Conservation (phyloP, 192 early-diverging fungal genomes). For the Backusella psychrophila region DNA sequence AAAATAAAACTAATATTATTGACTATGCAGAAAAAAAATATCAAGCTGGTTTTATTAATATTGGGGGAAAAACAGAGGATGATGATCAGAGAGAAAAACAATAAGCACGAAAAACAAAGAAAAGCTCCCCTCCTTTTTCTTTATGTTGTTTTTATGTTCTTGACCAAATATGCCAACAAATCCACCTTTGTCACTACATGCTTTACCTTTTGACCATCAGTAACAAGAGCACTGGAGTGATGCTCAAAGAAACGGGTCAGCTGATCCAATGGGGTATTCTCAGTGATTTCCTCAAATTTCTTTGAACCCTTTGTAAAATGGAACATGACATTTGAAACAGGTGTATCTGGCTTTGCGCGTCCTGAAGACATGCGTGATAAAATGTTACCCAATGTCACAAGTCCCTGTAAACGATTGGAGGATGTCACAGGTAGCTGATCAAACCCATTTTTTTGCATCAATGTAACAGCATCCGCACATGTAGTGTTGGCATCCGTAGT, state of each 20-base stretch:
- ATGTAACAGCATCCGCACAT: conserved; percentile 73
- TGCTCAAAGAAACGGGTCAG: conserved; percentile 91
- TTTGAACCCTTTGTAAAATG: conserved; percentile 56
- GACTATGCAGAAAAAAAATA: too few species aligned
- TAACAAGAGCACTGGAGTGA: conserved; percentile 88
- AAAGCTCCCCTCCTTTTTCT: too few species aligned
- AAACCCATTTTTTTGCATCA: conserved; percentile 90
- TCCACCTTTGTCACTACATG: conserved; percentile 95
- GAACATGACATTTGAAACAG: conserved; percentile 80
- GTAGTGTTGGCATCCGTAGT: conserved; percentile 75
- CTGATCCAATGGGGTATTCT: conserved; percentile 77
- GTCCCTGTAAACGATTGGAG: conserved; percentile 71
- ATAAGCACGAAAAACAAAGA: too few species aligned
- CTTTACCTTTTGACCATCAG: conserved; percentile 65
- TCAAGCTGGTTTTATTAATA: too few species aligned
- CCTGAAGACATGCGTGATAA: conserved; percentile 66
- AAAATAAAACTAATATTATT: too few species aligned
- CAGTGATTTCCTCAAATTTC: conserved; percentile 86
- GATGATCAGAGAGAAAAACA: too few species aligned
- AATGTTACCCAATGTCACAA: conserved; percentile 77
- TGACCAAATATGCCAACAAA: conserved; percentile 77
- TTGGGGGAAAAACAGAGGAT: too few species aligned
- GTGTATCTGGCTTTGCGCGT: conserved; percentile 65
- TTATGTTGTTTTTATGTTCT: conserved; percentile 30
- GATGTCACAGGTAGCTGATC: conserved; percentile 93